phyloP scores from a whole-genome alignment of 2,329 filamentous ascomycete species.

The Fusarium tuaranense region DNA sequence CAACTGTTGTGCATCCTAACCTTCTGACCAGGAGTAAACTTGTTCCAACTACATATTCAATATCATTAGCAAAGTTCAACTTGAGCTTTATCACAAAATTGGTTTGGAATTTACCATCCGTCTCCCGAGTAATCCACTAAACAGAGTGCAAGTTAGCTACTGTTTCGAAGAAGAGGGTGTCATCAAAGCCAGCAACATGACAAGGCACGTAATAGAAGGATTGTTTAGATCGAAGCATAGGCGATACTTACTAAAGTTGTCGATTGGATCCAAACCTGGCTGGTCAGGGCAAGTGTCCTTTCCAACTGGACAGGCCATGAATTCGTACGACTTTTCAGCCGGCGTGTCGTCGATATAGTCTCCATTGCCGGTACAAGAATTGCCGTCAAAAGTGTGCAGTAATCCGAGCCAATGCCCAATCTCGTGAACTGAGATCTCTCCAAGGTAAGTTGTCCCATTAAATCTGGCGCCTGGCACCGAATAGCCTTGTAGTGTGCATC shows the following conservation, averaged over 20 bases:
- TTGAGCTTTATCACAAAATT: too few relatives aligned
- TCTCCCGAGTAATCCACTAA: conserved; percentile 1
- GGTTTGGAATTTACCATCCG: background rate
- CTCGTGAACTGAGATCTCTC: background rate
- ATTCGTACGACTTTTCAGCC: background rate
- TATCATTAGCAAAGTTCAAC: background rate
- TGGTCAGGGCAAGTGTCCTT: conserved; percentile 2
- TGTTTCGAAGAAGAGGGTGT: background rate
- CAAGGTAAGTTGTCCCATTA: background rate
- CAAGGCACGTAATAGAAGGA: background rate
- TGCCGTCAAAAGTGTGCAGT: background rate
- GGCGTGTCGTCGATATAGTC: background rate
- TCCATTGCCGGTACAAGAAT: background rate
- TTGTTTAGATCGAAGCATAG: too few relatives aligned
- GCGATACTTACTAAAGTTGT: background rate
- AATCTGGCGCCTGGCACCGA: background rate
- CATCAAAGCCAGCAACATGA: background rate
- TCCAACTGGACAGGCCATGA: background rate
- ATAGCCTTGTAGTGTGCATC: background rate
- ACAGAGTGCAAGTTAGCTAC: background rate
- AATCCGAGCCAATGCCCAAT: conserved; percentile 1
- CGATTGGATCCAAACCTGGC: background rate
- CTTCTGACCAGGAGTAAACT: background rate
- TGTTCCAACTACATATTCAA: background rate
- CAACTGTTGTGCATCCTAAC: background rate